Conservation (phyloP, 768 basidiomycete genomes). For the Pulveroboletus sp. region DNA sequence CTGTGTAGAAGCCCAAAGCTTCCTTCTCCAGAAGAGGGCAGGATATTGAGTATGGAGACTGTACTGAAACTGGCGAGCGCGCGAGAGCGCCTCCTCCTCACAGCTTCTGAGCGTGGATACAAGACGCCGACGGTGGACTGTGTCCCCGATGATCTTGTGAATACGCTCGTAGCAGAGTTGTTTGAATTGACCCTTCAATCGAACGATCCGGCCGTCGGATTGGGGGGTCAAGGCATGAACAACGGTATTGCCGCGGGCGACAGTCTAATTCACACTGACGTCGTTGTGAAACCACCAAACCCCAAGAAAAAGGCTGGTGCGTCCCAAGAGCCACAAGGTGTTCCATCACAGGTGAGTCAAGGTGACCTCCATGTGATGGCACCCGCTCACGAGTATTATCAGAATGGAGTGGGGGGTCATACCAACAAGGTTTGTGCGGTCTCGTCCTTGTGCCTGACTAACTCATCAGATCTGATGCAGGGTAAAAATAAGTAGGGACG, state of each 20-base stretch:
- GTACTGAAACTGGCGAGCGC: constrained; percentile 48
- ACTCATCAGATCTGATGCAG: constrained; percentile 3
- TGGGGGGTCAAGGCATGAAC: constrained; percentile 7
- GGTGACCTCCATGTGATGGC: neutral
- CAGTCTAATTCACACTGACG: neutral
- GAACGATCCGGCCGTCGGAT: neutral
- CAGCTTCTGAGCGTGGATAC: constrained; percentile 29
- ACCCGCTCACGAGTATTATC: neutral
- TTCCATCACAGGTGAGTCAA: neutral
- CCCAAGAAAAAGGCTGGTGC: neutral
- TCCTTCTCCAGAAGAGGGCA: constrained; percentile 49
- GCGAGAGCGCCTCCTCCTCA: constrained; percentile 42
- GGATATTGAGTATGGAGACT: constrained; percentile 52
- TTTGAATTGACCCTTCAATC: constrained; percentile 25
- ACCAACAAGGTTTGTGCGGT: constrained; percentile 1
- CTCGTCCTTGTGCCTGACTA: neutral
- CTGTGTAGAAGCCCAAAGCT: constrained; percentile 50
- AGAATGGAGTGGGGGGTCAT: neutral
- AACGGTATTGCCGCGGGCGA: neutral
- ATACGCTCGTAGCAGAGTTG: constrained; percentile 28
- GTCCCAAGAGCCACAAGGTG: neutral
- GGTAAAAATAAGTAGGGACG: neutral
- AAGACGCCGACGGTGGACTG: constrained; percentile 26
- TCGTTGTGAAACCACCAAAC: neutral
- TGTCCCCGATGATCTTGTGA: constrained; percentile 24